Evolutionary conservation across 148 eudicot genomes (phyloP), one percentile per base, ranked within the genome.

Genomic region (Nepenthes gracilis): DNA sequence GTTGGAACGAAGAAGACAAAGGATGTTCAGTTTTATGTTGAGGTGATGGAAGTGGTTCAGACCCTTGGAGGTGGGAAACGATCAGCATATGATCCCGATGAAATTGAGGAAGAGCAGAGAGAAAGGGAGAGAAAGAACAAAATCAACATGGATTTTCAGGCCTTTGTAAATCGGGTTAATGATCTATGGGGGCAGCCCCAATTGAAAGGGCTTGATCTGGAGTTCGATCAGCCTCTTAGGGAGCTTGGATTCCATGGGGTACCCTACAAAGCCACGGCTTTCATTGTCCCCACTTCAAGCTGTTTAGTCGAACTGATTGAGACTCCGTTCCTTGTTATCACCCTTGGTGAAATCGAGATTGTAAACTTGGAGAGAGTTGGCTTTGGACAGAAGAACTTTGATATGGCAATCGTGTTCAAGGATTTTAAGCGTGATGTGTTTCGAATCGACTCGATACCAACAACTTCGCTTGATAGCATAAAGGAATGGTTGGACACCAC

Each of bases 211-310:
- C 71, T 83, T 36, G 96, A 88, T 64, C 77, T 92, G 56, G 96
- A 92, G 80, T 92, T 92, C 33, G 98, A 92, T 64, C 86, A 85
- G 76, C 98, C 98, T 64, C 59, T 92, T 12, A 85, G 98, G 73
- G 98, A 92, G 67, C 94, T 92, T 34, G 98, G 98, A 35, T 92
- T 92, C 72, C 81, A 85, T 67, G 98, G 98, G 55, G 98, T 92
- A 1, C 98, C 98, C 2, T 64, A 82, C 59, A 92, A 92, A 67
- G 72, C 98, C 12, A 88, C 98, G 0, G 94, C 90, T 36, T 92
- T 88, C 61, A 85, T 92, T 38, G 98, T 92, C 65, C 98, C 98
- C 36, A 88, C 96, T 35, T 88, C 98, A 32, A 80, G 83, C 72
- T 92, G 98, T 65, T 77, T 92, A 59, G 98, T 92, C 34, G 98